A percentile compares a stretch with the other conserved stretches of the same genome.
These are phyloP conservation scores for Coix lacrymajobi DNA, from an alignment of 176 grass and related monocot species.

Conservation along the genomic window DNA sequence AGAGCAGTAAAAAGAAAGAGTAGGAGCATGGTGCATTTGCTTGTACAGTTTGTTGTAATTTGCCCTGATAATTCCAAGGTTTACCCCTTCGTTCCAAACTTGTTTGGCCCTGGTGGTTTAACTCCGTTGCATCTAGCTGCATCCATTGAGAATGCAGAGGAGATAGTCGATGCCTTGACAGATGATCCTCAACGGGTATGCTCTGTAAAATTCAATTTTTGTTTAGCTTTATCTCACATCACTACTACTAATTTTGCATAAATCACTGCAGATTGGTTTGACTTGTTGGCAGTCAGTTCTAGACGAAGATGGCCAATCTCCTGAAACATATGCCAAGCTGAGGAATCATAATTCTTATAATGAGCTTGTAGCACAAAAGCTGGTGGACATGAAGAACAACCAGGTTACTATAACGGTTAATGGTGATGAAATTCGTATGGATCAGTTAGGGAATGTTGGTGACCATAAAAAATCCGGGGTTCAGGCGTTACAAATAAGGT, in stretches of 20 bases:
- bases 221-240: background rate
- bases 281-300: constrained; percentile 61
- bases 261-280: constrained; percentile 73
- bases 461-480: constrained; percentile 20
- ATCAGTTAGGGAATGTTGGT: constrained; percentile 36
- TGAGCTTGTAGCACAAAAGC: constrained; percentile 64
- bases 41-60: constrained; percentile 59
- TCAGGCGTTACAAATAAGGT: constrained; percentile 41
- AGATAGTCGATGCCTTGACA: constrained; percentile 88
- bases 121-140: constrained; percentile 90
- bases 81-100: constrained; percentile 63
- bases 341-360: constrained; percentile 80
- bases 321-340: constrained; percentile 58
- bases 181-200: constrained; percentile 85
- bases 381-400: constrained; percentile 54
- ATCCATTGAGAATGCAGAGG: constrained; percentile 51
- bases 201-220: background rate
- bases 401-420: constrained; percentile 61
- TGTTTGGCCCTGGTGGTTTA: constrained; percentile 73
- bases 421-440: constrained; percentile 44
- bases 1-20: constrained; percentile 93
- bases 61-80: constrained; percentile 46
- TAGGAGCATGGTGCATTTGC: constrained; percentile 73
- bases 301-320: constrained; percentile 74
- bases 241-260: background rate